Conservation (phyloP, 2,329 filamentous ascomycete genomes). For the Stromatinia cepivora region DNA sequence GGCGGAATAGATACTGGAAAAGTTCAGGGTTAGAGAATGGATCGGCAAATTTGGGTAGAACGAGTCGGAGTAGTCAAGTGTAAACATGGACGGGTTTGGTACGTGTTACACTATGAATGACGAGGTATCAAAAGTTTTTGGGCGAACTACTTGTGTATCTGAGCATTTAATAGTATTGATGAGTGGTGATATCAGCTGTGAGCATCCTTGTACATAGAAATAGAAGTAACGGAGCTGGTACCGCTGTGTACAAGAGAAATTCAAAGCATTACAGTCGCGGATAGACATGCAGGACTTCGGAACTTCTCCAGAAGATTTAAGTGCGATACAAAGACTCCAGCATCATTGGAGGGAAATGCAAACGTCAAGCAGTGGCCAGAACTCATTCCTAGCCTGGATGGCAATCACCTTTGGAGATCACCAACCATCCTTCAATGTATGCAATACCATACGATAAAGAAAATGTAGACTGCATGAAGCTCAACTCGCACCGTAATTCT, state of each 20-base stretch:
- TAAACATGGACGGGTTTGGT: neutral
- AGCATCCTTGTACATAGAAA: neutral
- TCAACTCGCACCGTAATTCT: neutral
- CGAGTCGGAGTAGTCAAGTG: neutral
- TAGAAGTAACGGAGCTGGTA: neutral
- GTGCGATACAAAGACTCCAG: neutral
- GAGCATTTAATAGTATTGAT: neutral
- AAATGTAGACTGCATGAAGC: neutral
- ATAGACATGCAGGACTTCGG: no score
- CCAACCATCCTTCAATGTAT: neutral
- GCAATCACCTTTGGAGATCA: neutral
- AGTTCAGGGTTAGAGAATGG: constrained; percentile 3
- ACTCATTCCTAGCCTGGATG: neutral
- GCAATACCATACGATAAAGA: neutral
- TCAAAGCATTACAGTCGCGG: neutral
- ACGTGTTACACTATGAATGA: neutral
- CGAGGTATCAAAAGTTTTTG: neutral
- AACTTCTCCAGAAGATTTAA: neutral
- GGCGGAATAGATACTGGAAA: constrained; percentile 10
- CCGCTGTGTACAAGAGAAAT: neutral
- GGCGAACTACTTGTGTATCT: neutral
- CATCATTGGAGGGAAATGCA: neutral
- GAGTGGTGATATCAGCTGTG: neutral
- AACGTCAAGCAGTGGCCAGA: neutral
- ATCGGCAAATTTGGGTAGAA: neutral